Base-by-base conservation (phyloP, 2,329 filamentous ascomycete species). In the Ampelomyces quisqualis region DNA sequence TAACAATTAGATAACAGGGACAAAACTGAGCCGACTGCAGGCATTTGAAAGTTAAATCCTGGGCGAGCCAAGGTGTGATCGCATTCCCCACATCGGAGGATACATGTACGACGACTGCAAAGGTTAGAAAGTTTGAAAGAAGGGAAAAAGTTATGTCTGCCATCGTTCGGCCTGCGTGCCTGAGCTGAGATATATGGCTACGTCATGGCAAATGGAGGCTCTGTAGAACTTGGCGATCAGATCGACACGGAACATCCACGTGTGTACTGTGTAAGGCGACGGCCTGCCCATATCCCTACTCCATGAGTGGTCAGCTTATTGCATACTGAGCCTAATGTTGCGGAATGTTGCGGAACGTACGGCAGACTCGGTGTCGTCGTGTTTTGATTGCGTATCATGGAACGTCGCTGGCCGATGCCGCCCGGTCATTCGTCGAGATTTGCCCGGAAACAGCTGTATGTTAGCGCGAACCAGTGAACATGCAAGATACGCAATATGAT, bases 131-230 rank as follows among this genome's bases (percentile, higher is more conserved):
- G 7, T 22, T 14, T 34, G 2, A 13, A 14, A 7, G 11, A 26
- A n/a, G 18, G 11, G 33, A 35, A 19, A 15, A 27, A 8, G 8
- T 13, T 28, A 22, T 15, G 14, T 32, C 10, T 18, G 7, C 13
- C 15, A 20, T 18, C 29, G 29, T 7, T 32, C 30, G 11, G 30
- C 13, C 13, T 7, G 15, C n/a, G 17, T 6, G 10, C 8, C 7
- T 10, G 18, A 15, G 17, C 15, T 31, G n/a, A 20, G 2, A 13
- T 5, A 13, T 5, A 15, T n/a, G 13, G 3, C 18, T 32, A 32
- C 34, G 34, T 37, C 34, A 37, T 37, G 34, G 17, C 19, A 18
- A 5, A 14, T 19, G 15, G 26, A 32, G 34, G 19, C 24, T 28
- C 23, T 26, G 34, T 17, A 13, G 13, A 36, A 36, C 22, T 37